A percentile compares a stretch with the other conserved stretches of the same genome.
These are phyloP conservation scores for Apium graveolens DNA, from an alignment of 129 eudicot genomes.

Conservation along the genomic window DNA sequence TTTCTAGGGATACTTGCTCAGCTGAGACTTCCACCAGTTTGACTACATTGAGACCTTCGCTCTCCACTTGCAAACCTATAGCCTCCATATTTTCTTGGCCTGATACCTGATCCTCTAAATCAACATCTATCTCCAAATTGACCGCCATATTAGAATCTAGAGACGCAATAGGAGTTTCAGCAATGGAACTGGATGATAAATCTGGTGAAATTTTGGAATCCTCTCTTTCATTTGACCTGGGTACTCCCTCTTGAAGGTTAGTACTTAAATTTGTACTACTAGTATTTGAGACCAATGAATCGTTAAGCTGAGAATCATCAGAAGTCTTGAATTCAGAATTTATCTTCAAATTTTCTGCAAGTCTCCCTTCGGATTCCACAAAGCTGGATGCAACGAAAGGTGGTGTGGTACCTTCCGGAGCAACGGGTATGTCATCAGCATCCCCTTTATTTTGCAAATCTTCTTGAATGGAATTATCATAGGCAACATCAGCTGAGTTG, in stretches of 20 bases:
- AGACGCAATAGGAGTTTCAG: conserved; percentile 22
- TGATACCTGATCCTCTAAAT: conserved; percentile 27
- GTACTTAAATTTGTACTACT: conserved; percentile 19
- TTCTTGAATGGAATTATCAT: conserved; percentile 23
- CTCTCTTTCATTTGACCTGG: conserved; percentile 26
- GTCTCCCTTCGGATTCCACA: conserved; percentile 23
- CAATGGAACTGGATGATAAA: conserved; percentile 16
- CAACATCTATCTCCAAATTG: conserved; percentile 20
- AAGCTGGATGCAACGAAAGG: conserved; percentile 30
- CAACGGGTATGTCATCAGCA: conserved; percentile 25
- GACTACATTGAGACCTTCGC: conserved; percentile 26
- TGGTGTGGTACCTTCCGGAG: conserved; percentile 19
- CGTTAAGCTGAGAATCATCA: conserved; percentile 11
- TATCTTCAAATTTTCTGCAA: conserved; percentile 26
- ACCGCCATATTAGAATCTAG: conserved; percentile 13
- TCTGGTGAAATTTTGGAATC: conserved; percentile 17
- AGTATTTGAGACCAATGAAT: conserved; percentile 21
- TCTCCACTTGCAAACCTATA: conserved; percentile 15
- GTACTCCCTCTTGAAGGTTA: conserved; percentile 25
- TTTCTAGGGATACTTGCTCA: conserved; percentile 26
- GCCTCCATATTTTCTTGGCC: conserved; percentile 24
- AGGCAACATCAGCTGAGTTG: conserved; percentile 18
- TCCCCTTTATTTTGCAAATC: conserved; percentile 36
- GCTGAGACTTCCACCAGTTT: conserved; percentile 23
- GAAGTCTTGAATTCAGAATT: conserved; percentile 16